Evolutionary conservation across 2,329 filamentous ascomycete species (phyloP).

Genomic region (Phaeomoniella chlamydospora): DNA sequence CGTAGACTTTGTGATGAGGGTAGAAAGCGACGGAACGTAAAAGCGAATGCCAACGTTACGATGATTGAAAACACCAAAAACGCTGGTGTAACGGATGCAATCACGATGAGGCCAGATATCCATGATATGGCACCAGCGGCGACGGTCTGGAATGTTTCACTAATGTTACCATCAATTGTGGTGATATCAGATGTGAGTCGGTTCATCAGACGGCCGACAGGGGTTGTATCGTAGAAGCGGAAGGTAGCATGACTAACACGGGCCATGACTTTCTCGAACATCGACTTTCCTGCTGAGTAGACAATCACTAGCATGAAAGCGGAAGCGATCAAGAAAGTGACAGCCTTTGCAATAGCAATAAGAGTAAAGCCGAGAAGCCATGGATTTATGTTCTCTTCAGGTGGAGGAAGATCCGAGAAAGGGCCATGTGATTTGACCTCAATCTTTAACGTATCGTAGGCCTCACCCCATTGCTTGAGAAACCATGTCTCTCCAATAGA

Average conservation of each 20-base stretch:
- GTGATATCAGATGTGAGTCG: conserved; percentile 81
- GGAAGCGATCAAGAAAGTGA: conserved; percentile 47
- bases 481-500: conserved; percentile 63
- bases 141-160: conserved; percentile 55
- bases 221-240: conserved; percentile 81
- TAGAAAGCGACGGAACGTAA: conserved; percentile 63
- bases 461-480: conserved; percentile 75
- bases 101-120: conserved; percentile 58
- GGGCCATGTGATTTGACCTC: conserved; percentile 12
- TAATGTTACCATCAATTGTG: conserved; percentile 77
- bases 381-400: conserved; percentile 50
- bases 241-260: conserved; percentile 70
- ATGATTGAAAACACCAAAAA: conserved; percentile 60
- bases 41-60: conserved; percentile 54
- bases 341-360: conserved; percentile 47
- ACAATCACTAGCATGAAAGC: conserved; percentile 61
- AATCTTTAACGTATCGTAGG: conserved; percentile 35
- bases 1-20: conserved; percentile 73
- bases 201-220: conserved; percentile 83
- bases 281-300: conserved; percentile 58
- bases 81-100: conserved; percentile 61
- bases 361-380: conserved; percentile 62
- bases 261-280: conserved; percentile 61
- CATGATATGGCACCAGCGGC: conserved; percentile 59
- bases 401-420: conserved; percentile 47